Base-by-base conservation (phyloP, 139 green algal genomes). In the Chlamydomonas schloesseri region DNA sequence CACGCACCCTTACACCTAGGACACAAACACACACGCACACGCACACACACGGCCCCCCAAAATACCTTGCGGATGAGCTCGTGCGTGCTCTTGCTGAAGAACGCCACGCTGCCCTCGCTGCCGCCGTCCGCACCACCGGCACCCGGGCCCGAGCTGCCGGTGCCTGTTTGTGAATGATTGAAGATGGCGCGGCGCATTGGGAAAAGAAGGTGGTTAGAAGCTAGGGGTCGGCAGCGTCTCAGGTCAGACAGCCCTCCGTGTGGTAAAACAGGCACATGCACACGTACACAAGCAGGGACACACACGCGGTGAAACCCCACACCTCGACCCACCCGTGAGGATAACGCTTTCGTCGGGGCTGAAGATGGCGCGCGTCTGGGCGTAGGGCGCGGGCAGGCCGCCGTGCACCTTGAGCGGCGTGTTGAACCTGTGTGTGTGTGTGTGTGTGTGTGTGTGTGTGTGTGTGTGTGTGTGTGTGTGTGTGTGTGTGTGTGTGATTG, bases 341-440 rank as follows among this genome's bases (percentile, higher is more conserved):
- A 86, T 86, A 23, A 86, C n/a, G 18, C 67, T 78, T 11, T 98
- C 94, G 46, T 97, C 94, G 5, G 97, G 97, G 82, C 94, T 98
- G 86, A 97, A 98, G 71, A 92, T 94, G 73, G 64, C 73, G 26
- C 90, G 93, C 17, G 93, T 96, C 58, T 73, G 55, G 55, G 86
- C 31, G 73, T 95, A 91, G 28, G 71, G 79, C 58, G 90, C 94
- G 0, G 94, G 91, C 42, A 99, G 92, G 75, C 88, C 90, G 17
- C 83, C 74, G 29, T 95, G 95, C 0, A 79, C 68, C 3, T 89
- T 81, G 8, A 98, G 28, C 0, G 97, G 96, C 13, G 82, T 53
- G 81, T 97, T 97, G 78, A 98, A 94, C 82, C 84, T 90, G 77
- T 24, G 47, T 10, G 67, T 24, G 72, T 21, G 34, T 23, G 28